phyloP scores from a whole-genome alignment of 2,329 filamentous ascomycete genomes.

The Colletotrichum theobromicola region DNA sequence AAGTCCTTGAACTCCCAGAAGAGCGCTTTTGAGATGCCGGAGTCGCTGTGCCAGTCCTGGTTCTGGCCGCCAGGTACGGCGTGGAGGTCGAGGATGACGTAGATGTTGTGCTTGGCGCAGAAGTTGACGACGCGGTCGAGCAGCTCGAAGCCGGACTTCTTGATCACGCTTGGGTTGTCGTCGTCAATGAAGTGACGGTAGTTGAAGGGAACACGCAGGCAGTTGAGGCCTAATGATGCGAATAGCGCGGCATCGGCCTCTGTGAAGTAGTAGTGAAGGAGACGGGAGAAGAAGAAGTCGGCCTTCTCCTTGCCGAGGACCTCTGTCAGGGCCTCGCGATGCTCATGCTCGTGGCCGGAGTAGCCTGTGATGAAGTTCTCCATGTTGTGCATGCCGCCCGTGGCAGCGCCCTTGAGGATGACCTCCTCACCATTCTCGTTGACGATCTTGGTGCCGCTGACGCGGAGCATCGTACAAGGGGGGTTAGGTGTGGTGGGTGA shows the following conservation, averaged over 20 bases:
- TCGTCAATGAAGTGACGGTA: constrained; percentile 62
- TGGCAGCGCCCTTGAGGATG: constrained; percentile 42
- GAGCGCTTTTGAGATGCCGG: constrained; percentile 37
- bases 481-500: not conserved
- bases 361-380: constrained; percentile 71
- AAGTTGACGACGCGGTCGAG: constrained; percentile 54
- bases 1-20: constrained; percentile 54
- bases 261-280: constrained; percentile 63
- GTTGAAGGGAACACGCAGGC: constrained; percentile 65
- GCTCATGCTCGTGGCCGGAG: constrained; percentile 62
- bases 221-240: constrained; percentile 60
- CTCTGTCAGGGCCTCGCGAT: constrained; percentile 56
- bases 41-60: constrained; percentile 52
- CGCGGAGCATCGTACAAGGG: constrained; percentile 33
- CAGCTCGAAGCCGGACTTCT: constrained; percentile 51
- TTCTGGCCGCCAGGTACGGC: constrained; percentile 51
- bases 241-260: constrained; percentile 64
- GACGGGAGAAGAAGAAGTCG: constrained; percentile 64
- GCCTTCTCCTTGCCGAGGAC: constrained; percentile 62
- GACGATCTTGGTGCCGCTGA: constrained; percentile 42
- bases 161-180: constrained; percentile 52
- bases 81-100: constrained; percentile 50
- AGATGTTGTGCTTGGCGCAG: constrained; percentile 46
- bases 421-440: constrained; percentile 47
- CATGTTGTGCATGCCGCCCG: constrained; percentile 47